Base-by-base conservation (phyloP, 2,329 filamentous ascomycete species). In the Magnaporthiopsis poae region DNA sequence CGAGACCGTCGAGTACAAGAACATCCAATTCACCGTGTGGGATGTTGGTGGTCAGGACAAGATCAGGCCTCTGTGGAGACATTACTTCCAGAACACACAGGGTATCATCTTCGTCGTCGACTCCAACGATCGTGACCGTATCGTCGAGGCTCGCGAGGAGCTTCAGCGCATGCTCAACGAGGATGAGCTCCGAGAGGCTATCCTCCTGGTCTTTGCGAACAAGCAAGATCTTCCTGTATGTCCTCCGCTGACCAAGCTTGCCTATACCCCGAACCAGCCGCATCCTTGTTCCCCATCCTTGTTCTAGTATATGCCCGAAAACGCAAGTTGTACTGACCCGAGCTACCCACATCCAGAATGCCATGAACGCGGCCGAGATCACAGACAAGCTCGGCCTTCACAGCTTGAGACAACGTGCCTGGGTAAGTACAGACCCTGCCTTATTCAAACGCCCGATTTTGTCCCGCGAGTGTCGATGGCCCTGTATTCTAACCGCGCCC, bases 31-130 rank as follows among this genome's bases (percentile, higher is more conserved):
- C 87, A 98, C 94, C 80, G 95, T 99, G 79, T 99, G 95, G 95
- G 95, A 98, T 85, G 95, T 99, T 77, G 95, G 95, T 86, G 95
- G 95, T 80, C 95, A 99, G 86, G 95, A 99, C 88, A 98, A 98
- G 91, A 99, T 99, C 79, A 89, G 95, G 80, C 95, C 95, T 78
- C 86, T 99, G 77, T 99, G 95, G 95, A 92, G 95, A 84, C 95
- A 98, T 82, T 99, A 99, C 86, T 99, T 98, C 89, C 93, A 96
- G 83, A 96, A 96, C 83, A 99, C 95, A 73, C 95, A 99, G 83
- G 95, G 95, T 80, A 94, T 99, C 80, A 98, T 99, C 83, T 99
- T 99, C 86, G 95, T 99, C 74, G 92, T 99, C 78, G 95, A 99
- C 84, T 94, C 90, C 84, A 97, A 96, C 82, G 95, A 99, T 88